Evolutionary conservation across 441 rosid genomes (phyloP).

Genomic region (Isatis lusitanica): DNA sequence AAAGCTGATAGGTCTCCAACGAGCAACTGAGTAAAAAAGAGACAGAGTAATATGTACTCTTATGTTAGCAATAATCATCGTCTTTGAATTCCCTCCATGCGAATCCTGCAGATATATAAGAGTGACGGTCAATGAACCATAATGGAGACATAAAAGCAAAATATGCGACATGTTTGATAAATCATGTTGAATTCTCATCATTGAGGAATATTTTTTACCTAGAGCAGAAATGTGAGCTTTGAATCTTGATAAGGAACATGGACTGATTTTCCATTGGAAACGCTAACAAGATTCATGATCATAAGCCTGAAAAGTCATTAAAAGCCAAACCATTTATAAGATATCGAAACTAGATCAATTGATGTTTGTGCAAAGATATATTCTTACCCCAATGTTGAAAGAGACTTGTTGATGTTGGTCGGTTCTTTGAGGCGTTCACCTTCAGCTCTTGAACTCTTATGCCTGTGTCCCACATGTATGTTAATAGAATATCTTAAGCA

Average conservation of each 20-base stretch:
- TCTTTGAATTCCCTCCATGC: constrained; percentile 95
- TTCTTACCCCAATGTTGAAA: constrained; percentile 89
- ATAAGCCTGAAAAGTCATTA: constrained; percentile 70
- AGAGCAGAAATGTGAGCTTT: constrained; percentile 96
- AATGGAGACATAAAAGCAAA: neutral
- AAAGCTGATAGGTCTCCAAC: too few species aligned
- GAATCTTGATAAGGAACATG: constrained; percentile 99
- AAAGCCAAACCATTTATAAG: constrained; percentile 7
- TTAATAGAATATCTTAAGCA: constrained; percentile 15
- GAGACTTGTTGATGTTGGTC: constrained; percentile 95
- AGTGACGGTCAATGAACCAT: constrained; percentile 20
- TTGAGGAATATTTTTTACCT: constrained; percentile 47
- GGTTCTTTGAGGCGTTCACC: constrained; percentile 99
- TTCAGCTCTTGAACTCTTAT: constrained; percentile 99
- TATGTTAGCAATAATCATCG: constrained; percentile 90
- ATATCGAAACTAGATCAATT: neutral
- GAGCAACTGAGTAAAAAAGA: too few species aligned
- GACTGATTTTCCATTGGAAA: constrained; percentile 93
- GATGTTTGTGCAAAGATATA: constrained; percentile 7
- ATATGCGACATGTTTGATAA: neutral
- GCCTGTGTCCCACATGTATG: constrained; percentile 49
- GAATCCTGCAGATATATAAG: constrained; percentile 68
- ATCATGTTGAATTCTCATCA: neutral
- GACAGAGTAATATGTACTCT: constrained; percentile 37
- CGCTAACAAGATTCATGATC: constrained; percentile 93